Evolutionary conservation across 768 basidiomycete species (phyloP).

Genomic region (Russula abietina): DNA sequence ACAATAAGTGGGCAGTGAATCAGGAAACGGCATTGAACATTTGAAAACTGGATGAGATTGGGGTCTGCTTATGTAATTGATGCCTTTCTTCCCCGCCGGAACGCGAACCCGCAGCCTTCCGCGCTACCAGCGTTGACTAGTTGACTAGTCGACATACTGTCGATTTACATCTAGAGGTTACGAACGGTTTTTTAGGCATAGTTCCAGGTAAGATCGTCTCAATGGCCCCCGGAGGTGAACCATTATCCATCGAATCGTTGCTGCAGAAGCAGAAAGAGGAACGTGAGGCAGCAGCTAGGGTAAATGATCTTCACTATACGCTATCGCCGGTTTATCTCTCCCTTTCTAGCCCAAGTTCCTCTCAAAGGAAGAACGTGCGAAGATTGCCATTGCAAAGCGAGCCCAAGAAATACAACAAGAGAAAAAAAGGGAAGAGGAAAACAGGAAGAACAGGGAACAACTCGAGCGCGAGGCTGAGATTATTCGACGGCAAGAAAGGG

Average conservation of each 20-base stretch:
- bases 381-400: slow-evolving; percentile 82
- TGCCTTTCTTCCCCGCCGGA: too few species aligned
- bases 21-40: not conserved
- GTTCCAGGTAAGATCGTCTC: slow-evolving; percentile 21
- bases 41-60: too few species aligned
- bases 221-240: slow-evolving; percentile 53
- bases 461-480: slow-evolving; percentile 75
- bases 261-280: slow-evolving; percentile 83
- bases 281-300: slow-evolving; percentile 83
- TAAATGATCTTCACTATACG: not conserved
- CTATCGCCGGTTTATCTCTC: slow-evolving; percentile 10
- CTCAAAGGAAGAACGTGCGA: slow-evolving; percentile 85
- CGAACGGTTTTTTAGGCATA: not conserved
- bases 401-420: slow-evolving; percentile 75
- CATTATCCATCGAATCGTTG: slow-evolving; percentile 83
- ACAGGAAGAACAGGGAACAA: slow-evolving; percentile 55
- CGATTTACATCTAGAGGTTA: not conserved
- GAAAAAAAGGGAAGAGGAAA: slow-evolving; percentile 56
- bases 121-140: not conserved
- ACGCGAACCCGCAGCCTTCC: not conserved
- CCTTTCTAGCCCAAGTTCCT: slow-evolving; percentile 80
- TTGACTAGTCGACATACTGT: not conserved
- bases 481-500: slow-evolving; percentile 45
- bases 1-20: not conserved
- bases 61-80: not conserved